Evolutionary conservation across 352 stramenopile genomes (phyloP).

Genomic region (Phytopythium boreale): DNA sequence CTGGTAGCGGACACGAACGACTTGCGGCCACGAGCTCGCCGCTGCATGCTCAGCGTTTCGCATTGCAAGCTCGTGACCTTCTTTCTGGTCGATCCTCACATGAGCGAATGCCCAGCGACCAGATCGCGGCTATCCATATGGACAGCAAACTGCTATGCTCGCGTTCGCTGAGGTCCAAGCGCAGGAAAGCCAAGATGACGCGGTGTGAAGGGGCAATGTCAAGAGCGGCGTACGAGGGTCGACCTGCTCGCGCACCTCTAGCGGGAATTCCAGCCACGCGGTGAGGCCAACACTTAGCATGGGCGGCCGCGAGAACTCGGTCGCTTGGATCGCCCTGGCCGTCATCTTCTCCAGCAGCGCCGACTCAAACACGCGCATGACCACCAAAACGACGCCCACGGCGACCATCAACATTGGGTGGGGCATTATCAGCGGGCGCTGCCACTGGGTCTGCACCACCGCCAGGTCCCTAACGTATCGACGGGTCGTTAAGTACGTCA

Average conservation of each 20-base stretch:
- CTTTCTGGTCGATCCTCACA: too few relatives aligned
- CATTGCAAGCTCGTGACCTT: too few relatives aligned
- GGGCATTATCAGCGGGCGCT: background rate
- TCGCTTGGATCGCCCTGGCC: conserved; percentile 71
- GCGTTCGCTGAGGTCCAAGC: too few relatives aligned
- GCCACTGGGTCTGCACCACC: conserved; percentile 58
- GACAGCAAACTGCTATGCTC: too few relatives aligned
- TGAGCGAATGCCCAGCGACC: too few relatives aligned
- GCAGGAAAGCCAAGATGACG: too few relatives aligned
- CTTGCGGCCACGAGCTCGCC: too few relatives aligned
- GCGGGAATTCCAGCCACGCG: conserved; percentile 94
- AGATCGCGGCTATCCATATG: too few relatives aligned
- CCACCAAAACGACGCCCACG: conserved; percentile 73
- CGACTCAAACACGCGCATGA: conserved; percentile 83
- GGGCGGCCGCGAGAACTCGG: conserved; percentile 91
- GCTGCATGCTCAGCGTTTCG: too few relatives aligned
- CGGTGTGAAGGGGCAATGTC: too few relatives aligned
- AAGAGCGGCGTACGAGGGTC: conserved; percentile 49
- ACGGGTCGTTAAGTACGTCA: conserved; percentile 88
- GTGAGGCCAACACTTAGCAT: conserved; percentile 95
- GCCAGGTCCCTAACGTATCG: conserved; percentile 89
- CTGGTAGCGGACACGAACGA: too few relatives aligned
- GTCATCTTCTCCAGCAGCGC: conserved; percentile 81
- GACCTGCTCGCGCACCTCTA: too few relatives aligned
- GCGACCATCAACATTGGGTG: conserved; percentile 30